phyloP scores from a whole-genome alignment of 768 basidiomycete species.

The Pisolithus marmoratus region DNA sequence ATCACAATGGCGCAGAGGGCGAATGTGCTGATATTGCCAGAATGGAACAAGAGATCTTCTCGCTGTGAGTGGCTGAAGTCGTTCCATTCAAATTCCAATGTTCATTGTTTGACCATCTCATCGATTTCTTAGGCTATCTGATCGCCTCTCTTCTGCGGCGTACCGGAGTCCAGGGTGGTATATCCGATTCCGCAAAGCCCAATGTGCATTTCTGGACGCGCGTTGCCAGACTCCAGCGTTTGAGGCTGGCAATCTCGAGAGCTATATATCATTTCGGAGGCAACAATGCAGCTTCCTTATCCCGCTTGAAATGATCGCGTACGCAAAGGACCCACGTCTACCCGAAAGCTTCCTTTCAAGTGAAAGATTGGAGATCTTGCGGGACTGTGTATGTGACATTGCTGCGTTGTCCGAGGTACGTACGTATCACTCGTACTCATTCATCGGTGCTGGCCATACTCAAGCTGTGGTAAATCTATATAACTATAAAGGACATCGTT shows the following conservation, averaged over 20 bases:
- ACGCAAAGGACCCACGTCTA: constrained; percentile 41
- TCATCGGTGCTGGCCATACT: neutral
- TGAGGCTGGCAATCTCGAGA: constrained; percentile 33
- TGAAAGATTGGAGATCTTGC: constrained; percentile 29
- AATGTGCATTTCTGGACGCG: constrained; percentile 30
- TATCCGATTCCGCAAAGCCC: constrained; percentile 33
- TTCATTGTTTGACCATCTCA: constrained; percentile 3
- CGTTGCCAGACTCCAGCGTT: constrained; percentile 25
- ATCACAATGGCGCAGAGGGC: constrained; percentile 22
- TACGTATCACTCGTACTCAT: neutral
- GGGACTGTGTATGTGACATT: constrained; percentile 41
- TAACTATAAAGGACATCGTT: constrained; percentile 45
- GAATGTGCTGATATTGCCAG: constrained; percentile 10
- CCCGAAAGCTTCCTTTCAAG: constrained; percentile 26
- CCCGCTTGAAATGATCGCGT: constrained; percentile 47
- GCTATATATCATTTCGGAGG: constrained; percentile 41
- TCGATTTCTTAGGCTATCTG: constrained; percentile 30
- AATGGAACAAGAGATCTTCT: constrained; percentile 8
- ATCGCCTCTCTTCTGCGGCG: constrained; percentile 31
- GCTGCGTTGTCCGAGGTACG: constrained; percentile 50
- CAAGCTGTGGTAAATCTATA: neutral
- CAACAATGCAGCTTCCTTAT: constrained; percentile 44
- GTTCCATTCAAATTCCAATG: constrained; percentile 1
- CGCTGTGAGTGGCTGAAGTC: constrained; percentile 15
- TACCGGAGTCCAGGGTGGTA: constrained; percentile 36